phyloP scores from a whole-genome alignment of 2,329 filamentous ascomycete genomes.

The Penicillium sp. region DNA sequence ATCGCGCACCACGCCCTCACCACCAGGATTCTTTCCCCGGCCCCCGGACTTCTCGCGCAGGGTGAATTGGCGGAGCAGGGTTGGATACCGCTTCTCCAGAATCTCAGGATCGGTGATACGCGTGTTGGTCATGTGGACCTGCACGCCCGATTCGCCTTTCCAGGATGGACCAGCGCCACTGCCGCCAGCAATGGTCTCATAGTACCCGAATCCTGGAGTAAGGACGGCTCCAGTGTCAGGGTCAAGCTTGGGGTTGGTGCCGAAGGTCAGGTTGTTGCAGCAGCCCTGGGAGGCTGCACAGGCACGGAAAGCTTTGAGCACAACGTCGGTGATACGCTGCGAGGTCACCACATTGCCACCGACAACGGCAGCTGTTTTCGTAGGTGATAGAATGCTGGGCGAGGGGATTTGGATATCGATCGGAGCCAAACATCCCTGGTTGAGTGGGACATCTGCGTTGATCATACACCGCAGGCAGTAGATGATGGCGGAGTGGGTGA shows the following conservation, averaged over 20 bases:
- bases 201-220: constrained; percentile 75
- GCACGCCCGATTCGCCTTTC: constrained; percentile 73
- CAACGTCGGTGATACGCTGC: constrained; percentile 78
- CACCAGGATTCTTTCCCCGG: constrained; percentile 64
- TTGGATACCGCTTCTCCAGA: constrained; percentile 76
- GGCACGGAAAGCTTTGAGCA: constrained; percentile 74
- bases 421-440: constrained; percentile 78
- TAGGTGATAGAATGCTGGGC: constrained; percentile 69
- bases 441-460: constrained; percentile 76
- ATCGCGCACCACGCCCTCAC: constrained; percentile 74
- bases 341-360: constrained; percentile 78
- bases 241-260: constrained; percentile 65
- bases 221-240: constrained; percentile 54
- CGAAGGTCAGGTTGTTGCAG: constrained; percentile 82
- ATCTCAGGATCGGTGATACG: constrained; percentile 80
- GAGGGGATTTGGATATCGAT: constrained; percentile 70
- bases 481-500: constrained; percentile 80
- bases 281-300: constrained; percentile 77
- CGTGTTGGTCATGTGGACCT: constrained; percentile 86
- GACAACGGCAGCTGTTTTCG: constrained; percentile 73
- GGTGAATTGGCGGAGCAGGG: constrained; percentile 69
- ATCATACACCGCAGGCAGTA: constrained; percentile 81
- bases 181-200: constrained; percentile 82
- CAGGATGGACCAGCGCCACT: constrained; percentile 72
- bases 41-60: constrained; percentile 65